These are phyloP conservation scores for Quercus suber DNA, from an alignment of 306 rosid genomes.

Conservation along the genomic window DNA sequence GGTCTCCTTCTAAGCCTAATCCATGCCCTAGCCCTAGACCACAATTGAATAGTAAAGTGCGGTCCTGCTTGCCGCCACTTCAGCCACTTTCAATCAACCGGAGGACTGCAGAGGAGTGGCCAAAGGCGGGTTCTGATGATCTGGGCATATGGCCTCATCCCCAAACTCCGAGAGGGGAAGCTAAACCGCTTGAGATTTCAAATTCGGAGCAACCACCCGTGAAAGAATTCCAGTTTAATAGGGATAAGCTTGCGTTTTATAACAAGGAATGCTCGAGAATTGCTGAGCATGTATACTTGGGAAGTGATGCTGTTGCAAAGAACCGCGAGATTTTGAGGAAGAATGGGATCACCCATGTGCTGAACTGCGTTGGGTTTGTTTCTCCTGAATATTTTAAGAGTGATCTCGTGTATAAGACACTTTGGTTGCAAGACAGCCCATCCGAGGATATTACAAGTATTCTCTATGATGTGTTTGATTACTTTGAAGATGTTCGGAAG, in stretches of 20 bases:
- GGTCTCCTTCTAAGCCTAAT: conserved; percentile 52
- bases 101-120: conserved; percentile 68
- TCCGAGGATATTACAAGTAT: conserved; percentile 88
- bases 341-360: conserved; percentile 81
- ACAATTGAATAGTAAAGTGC: conserved; percentile 37
- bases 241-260: conserved; percentile 73
- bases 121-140: conserved; percentile 86
- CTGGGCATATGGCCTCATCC: conserved; percentile 85
- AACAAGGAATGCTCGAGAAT: conserved; percentile 88
- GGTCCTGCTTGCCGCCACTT: conserved; percentile 70
- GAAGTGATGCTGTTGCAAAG: conserved; percentile 95
- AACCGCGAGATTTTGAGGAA: conserved; percentile 67
- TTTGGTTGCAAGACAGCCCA: conserved; percentile 86
- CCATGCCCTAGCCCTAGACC: conserved; percentile 35
- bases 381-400: conserved; percentile 88
- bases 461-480: conserved; percentile 90
- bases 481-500: conserved; percentile 85
- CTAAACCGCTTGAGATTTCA: conserved; percentile 18
- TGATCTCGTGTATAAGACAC: conserved; percentile 85
- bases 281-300: conserved; percentile 80
- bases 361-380: conserved; percentile 92
- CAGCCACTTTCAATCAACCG: conserved; percentile 73
- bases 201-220: conserved; percentile 38
- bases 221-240: conserved; percentile 65
- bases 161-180: conserved; percentile 66